These are phyloP conservation scores for Streptanthus diversifolius DNA, from an alignment of 345 rosid genomes.

Conservation along the genomic window DNA sequence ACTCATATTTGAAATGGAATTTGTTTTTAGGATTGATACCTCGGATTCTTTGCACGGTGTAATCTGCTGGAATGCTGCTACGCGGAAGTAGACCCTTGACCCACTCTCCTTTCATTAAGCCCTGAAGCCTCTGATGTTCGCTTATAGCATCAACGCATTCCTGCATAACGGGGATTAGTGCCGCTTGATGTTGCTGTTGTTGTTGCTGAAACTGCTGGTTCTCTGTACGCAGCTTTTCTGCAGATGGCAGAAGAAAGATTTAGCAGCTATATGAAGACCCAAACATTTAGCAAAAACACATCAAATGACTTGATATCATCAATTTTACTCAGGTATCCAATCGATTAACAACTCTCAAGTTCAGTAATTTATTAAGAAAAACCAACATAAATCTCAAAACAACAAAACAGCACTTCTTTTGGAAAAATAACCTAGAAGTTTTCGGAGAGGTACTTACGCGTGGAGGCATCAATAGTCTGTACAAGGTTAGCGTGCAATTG, in stretches of 20 bases:
- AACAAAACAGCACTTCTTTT: not conserved
- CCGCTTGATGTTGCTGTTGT: slow-evolving; percentile 65
- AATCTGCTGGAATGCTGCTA: slow-evolving; percentile 65
- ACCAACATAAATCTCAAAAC: not conserved
- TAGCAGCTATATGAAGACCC: not conserved
- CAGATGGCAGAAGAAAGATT: slow-evolving; percentile 24
- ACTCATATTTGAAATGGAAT: not conserved
- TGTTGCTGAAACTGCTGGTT: slow-evolving; percentile 40
- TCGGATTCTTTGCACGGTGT: slow-evolving; percentile 68
- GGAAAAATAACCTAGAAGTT: not conserved
- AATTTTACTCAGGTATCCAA: not conserved
- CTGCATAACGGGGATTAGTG: slow-evolving; percentile 64
- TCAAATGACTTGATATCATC: not conserved
- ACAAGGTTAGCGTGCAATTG: slow-evolving; percentile 74
- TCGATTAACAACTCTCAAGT: not conserved
- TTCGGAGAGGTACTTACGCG: slow-evolving; percentile 44
- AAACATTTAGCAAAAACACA: not conserved
- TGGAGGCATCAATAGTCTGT: slow-evolving; percentile 65
- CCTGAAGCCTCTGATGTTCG: slow-evolving; percentile 86
- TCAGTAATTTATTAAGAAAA: not conserved
- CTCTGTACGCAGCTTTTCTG: slow-evolving; percentile 58
- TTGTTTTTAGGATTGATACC: slow-evolving; percentile 38
- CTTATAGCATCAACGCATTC: slow-evolving; percentile 83
- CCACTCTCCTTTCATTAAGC: slow-evolving; percentile 93
- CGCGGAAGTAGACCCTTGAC: slow-evolving; percentile 84